phyloP scores from a whole-genome alignment of 441 rosid genomes.

The Syzygium malaccense region DNA sequence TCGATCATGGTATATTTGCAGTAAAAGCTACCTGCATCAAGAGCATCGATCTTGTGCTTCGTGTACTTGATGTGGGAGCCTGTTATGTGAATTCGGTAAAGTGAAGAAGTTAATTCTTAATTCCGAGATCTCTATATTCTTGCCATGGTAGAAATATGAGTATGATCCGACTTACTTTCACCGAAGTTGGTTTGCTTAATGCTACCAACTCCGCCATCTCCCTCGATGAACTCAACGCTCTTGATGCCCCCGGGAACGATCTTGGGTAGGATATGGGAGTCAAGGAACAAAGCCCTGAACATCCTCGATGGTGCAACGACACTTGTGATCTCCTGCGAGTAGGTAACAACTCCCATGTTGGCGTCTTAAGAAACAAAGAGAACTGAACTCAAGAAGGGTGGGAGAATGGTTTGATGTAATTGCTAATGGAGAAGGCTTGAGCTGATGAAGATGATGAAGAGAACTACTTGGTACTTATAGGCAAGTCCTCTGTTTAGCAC shows the following conservation, averaged over 20 bases:
- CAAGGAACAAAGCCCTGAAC: not conserved
- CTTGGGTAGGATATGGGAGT: not conserved
- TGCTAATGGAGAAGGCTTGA: not conserved
- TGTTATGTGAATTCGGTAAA: not conserved
- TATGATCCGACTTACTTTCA: not conserved
- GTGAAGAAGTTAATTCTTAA: not conserved
- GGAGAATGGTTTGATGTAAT: not conserved
- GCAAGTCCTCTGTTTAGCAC: not conserved
- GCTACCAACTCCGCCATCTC: not conserved
- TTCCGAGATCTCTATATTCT: too few relatives aligned
- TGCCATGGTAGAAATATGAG: not conserved
- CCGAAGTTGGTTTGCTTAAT: not conserved
- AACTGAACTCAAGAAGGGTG: not conserved
- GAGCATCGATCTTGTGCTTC: not conserved
- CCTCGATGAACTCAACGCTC: not conserved
- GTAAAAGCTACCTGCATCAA: not conserved
- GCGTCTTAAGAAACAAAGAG: not conserved
- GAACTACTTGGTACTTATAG: not conserved
- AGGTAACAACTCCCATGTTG: not conserved
- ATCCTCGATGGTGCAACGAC: not conserved
- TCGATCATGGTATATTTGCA: constrained; percentile 5
- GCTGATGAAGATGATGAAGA: not conserved
- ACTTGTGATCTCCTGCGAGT: not conserved
- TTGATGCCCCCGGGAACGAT: not conserved
- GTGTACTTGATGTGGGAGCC: not conserved